These are phyloP conservation scores for Eutrema yunnanense DNA, from an alignment of 345 rosid genomes.

Conservation along the genomic window DNA sequence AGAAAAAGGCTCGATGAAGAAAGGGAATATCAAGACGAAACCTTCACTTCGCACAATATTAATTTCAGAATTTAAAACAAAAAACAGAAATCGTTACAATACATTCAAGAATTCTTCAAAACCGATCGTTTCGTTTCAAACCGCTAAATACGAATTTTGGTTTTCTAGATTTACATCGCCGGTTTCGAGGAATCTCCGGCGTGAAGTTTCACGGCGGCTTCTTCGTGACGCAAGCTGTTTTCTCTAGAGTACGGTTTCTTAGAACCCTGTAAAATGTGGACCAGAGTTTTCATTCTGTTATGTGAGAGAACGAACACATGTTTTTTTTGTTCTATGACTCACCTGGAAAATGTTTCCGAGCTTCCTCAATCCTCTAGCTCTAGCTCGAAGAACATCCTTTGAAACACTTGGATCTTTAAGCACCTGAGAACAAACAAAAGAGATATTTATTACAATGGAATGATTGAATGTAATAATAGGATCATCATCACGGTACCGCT, in stretches of 20 bases:
- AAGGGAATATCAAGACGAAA: conserved; percentile 22
- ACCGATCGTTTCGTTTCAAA: background rate
- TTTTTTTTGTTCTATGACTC: conserved; percentile 24
- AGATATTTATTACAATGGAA: background rate
- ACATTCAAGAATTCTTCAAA: background rate
- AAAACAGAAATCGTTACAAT: background rate
- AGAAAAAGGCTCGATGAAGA: background rate
- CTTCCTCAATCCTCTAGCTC: conserved; percentile 72
- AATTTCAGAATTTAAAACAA: background rate
- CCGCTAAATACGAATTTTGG: background rate
- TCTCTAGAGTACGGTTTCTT: conserved; percentile 68
- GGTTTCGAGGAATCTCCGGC: conserved; percentile 25
- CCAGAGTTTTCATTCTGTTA: background rate
- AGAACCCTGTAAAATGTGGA: conserved; percentile 56
- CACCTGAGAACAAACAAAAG: conserved; percentile 40
- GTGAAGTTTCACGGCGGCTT: conserved; percentile 17
- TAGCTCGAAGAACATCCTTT: conserved; percentile 49
- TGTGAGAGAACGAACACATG: background rate
- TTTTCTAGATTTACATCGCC: conserved; percentile 8
- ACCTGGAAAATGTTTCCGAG: conserved; percentile 91
- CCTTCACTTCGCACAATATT: conserved; percentile 6
- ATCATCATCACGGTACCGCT: conserved; percentile 33
- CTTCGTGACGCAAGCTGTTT: conserved; percentile 74
- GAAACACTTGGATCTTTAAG: conserved; percentile 79
- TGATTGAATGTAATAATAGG: background rate